Conservation (phyloP, 441 rosid species). For the Bruguiera hainesii region DNA sequence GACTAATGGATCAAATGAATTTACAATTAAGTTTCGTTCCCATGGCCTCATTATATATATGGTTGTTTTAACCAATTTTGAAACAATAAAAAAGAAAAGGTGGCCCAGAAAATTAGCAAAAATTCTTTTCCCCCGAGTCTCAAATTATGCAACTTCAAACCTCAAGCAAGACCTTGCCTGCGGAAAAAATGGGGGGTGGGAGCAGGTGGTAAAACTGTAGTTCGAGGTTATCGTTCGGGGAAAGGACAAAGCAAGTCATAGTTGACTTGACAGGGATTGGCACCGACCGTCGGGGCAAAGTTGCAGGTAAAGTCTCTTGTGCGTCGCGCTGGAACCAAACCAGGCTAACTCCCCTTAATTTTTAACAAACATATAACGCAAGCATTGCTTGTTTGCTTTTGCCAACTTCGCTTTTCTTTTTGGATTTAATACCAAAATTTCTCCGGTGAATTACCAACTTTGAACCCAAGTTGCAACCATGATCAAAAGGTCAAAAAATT, state of each 20-base stretch:
- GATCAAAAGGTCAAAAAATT: neutral
- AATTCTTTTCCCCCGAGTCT: too few species aligned
- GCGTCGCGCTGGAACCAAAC: conserved; percentile 6
- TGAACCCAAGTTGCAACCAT: neutral
- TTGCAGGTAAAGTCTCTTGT: conserved; percentile 12
- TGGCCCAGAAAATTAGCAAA: too few species aligned
- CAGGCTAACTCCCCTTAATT: conserved; percentile 4
- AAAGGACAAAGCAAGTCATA: neutral
- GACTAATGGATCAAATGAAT: too few species aligned
- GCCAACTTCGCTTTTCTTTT: conserved; percentile 15
- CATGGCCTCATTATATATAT: too few species aligned
- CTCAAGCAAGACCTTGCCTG: too few species aligned
- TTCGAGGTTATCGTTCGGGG: too few species aligned
- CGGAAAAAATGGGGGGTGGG: too few species aligned
- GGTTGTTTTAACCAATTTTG: too few species aligned
- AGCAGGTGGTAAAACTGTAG: too few species aligned
- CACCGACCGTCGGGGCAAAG: conserved; percentile 27
- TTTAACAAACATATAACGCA: neutral
- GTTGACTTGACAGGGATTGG: conserved; percentile 26
- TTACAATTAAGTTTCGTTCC: too few species aligned
- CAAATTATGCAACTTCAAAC: too few species aligned
- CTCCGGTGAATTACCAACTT: conserved; percentile 1
- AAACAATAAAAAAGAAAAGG: too few species aligned
- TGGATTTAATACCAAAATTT: conserved; percentile 18
- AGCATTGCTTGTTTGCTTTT: conserved; percentile 9